Base-by-base conservation (phyloP, 306 rosid genomes). In the Dalbergia cochinchinensis region DNA sequence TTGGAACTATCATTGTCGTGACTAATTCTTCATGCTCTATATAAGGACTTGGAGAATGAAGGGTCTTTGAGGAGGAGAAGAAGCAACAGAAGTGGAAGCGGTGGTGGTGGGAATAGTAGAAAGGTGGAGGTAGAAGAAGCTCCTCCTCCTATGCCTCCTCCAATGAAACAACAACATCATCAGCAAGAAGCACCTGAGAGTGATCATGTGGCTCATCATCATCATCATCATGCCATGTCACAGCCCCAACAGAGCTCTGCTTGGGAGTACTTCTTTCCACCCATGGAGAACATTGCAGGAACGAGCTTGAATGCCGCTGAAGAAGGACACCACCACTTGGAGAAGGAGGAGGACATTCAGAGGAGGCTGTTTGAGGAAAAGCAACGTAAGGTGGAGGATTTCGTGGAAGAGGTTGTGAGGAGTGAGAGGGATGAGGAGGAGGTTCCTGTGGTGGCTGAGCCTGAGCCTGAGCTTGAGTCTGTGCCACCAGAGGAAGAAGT, bases 251-350 rank as follows among this genome's bases (percentile, higher is more conserved):
- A 74, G 47, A 89, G 79, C 19, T 4, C 87, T 12, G 75, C 90
- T 11, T 91, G 83, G 79, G 99, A 90, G 15, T 95, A 34, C 69
- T 80, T 90, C 62, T 95, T 95, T 82, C 80, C 89, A 4, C 1
- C 82, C 37, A 44, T 81, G 65, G 94, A 93, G 31, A 84, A 79
- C 80, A 79, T 90, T 80, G 88, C 90, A 2, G 86, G 88, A 4
- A 33, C 94, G 39, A 87, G 78, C 31, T 82, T 93, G 84, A 74
- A 85, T 12, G 92, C 62, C 8, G 71, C 76, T 7, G 92, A 79
- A 42, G 89, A 83, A 57, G 78, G 60, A 18, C 60, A 54, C n/a
- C 60, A 54, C 26, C 60, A 54, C 60, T 54, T 54, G 60, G 60
- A 54, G 60, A 54, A 54, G 6, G 90, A 82, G 37, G 85, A 86